phyloP scores from a whole-genome alignment of 208 protist genomes.

The Crithidia bombi region DNA sequence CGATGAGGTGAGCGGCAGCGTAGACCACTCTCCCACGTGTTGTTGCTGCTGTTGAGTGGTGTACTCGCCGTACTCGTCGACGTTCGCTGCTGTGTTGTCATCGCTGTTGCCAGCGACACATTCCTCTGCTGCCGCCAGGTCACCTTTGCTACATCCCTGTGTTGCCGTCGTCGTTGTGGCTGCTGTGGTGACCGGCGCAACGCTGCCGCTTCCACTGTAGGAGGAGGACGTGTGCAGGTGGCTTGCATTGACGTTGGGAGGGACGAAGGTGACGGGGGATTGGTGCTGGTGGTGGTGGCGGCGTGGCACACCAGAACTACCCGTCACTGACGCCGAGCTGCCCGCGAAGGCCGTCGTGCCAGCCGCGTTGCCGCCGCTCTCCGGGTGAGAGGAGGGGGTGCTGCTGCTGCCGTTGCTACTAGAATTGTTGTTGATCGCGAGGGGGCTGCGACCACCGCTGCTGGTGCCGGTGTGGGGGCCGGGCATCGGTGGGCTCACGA shows the following conservation, averaged over 20 bases:
- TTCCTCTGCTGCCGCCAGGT: not conserved
- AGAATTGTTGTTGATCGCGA: not conserved
- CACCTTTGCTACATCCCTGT: not conserved
- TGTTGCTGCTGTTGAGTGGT: not conserved
- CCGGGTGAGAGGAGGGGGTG: not conserved
- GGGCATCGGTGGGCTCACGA: slow-evolving; percentile 11
- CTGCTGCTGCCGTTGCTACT: not conserved
- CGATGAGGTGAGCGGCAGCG: slow-evolving; percentile 1
- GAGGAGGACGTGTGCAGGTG: slow-evolving; percentile 10
- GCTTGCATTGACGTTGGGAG: not conserved
- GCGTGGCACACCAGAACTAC: slow-evolving; percentile 1
- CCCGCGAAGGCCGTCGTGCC: not conserved
- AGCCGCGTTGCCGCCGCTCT: not conserved
- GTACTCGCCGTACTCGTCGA: not conserved
- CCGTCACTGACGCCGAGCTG: not conserved
- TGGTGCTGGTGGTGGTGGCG: slow-evolving; percentile 26
- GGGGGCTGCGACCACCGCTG: slow-evolving; percentile 2
- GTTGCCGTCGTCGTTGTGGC: not conserved
- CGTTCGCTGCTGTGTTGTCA: not conserved
- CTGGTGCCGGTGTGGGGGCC: not conserved
- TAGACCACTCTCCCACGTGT: slow-evolving; percentile 9
- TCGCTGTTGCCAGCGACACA: not conserved
- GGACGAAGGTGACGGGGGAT: not conserved
- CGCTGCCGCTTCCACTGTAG: slow-evolving; percentile 3
- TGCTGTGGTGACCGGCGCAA: not conserved